Percentiles rank a stretch among this genome's conserved stretches.
Evolutionary conservation across 352 stramenopile genomes (phyloP).

Genomic region (Aphanomyces stellatus): DNA sequence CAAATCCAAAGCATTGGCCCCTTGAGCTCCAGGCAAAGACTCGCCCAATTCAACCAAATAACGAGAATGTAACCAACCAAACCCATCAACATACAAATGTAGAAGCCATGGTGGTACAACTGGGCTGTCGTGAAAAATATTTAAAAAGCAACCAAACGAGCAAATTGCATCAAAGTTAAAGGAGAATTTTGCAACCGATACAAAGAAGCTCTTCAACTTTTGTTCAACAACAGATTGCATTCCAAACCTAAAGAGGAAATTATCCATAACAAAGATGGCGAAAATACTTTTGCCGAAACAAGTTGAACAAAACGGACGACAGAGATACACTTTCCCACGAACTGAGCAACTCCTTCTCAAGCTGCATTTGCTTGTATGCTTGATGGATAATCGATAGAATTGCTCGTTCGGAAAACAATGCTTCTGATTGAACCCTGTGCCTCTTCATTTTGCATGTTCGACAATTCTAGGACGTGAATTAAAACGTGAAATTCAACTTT

Average conservation of each 20-base stretch:
- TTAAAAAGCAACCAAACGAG: neutral
- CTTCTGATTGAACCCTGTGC: neutral
- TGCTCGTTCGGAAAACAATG: neutral
- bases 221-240: conserved; percentile 17
- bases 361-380: conserved; percentile 11
- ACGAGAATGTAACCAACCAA: conserved; percentile 7
- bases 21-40: neutral
- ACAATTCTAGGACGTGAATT: neutral
- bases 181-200: conserved; percentile 1
- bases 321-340: neutral
- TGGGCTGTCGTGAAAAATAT: neutral
- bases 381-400: conserved; percentile 5
- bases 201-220: conserved; percentile 6
- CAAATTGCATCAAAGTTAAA: neutral
- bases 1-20: neutral
- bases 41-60: neutral
- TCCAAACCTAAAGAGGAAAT: conserved; percentile 1
- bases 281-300: neutral
- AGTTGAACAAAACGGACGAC: neutral
- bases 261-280: neutral
- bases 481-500: too few relatives aligned
- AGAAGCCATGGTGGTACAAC: neutral
- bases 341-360: neutral
- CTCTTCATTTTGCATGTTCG: neutral
- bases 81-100: conserved; percentile 15